Evolutionary conservation across 345 rosid species (phyloP), one percentile per base, ranked within the genome.

Genomic region (Brassica carinata): DNA sequence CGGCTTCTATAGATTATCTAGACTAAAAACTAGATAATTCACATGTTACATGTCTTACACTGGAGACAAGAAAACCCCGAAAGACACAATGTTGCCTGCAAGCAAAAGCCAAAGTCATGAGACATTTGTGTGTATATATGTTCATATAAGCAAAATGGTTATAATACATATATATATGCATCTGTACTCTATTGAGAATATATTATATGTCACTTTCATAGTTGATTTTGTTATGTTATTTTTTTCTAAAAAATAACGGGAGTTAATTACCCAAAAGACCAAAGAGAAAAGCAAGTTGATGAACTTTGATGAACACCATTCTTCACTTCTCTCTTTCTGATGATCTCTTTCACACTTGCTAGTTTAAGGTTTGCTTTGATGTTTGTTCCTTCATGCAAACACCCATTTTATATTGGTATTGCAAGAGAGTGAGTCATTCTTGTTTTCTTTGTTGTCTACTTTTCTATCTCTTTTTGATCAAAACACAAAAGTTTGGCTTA

Each of bases 201-300:
- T 62, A 19, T 30, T 23, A 26, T 26, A 38, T 19, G 6, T n/a
- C 4, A 62, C 8, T 45, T 59, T 59, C 18, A 2, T 45, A 2
- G 38, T 13, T 27, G 33, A 15, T 11, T 64, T 65, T 15, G 1
- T 5, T 34, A 17, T 2, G 48, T 8, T 57, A 55, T 29, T 19
- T 31, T 14, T 48, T 30, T 13, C 10, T 5, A 2, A 58, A 1
- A 58, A 51, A 1, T 51, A 1, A 51, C n/a, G n/a, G n/a, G n/a
- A n/a, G n/a, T n/a, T n/a, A n/a, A n/a, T 7, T 90, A 88, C 98
- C 96, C 45, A 87, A 77, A 80, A 91, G 85, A 48, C 97, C 97
- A 82, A 89, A 89, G 30, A 89, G 67, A 78, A 93, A 85, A 68
- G 89, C 87, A 77, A 85, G 82, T 64, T 77, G 72, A 77, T 86